Conservation (phyloP, 2,329 filamentous ascomycete genomes). For the Thielaviopsis punctulata region DNA sequence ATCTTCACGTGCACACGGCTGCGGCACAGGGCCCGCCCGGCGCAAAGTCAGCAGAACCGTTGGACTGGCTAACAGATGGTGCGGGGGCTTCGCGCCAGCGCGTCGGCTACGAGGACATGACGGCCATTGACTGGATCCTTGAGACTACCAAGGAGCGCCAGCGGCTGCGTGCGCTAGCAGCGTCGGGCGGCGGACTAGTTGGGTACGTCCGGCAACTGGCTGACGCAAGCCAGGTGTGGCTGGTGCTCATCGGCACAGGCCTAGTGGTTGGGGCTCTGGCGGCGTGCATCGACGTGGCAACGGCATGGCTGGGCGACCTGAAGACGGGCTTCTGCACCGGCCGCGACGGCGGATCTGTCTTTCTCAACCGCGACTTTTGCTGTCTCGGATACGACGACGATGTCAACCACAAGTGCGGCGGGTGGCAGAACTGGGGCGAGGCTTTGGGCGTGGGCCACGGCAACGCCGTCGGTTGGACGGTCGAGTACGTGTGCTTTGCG, state of each 20-base stretch:
- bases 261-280: slow-evolving; percentile 70
- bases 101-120: slow-evolving; percentile 89
- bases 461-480: slow-evolving; percentile 54
- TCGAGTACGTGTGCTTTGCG: slow-evolving; percentile 78
- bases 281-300: slow-evolving; percentile 75
- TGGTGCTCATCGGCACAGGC: slow-evolving; percentile 72
- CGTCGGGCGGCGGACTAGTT: slow-evolving; percentile 48
- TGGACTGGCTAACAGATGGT: slow-evolving; percentile 82
- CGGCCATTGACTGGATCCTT: slow-evolving; percentile 98
- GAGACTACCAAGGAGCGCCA: slow-evolving; percentile 95
- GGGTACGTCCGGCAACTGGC: slow-evolving; percentile 57
- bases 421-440: slow-evolving; percentile 74
- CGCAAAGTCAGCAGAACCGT: slow-evolving; percentile 29
- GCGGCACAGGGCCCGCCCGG: slow-evolving; percentile 10
- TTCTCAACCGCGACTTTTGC: slow-evolving; percentile 81
- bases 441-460: slow-evolving; percentile 48
- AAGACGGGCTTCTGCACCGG: slow-evolving; percentile 80
- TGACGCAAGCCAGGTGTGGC: slow-evolving; percentile 83
- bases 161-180: slow-evolving; percentile 58
- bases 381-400: slow-evolving; percentile 85
- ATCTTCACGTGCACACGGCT: neutral
- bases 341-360: slow-evolving; percentile 68
- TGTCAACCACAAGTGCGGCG: slow-evolving; percentile 60
- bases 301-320: slow-evolving; percentile 83
- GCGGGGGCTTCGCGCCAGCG: slow-evolving; percentile 39